Evolutionary conservation across 768 basidiomycete genomes (phyloP).

Genomic region (Hygrocybe punicea): DNA sequence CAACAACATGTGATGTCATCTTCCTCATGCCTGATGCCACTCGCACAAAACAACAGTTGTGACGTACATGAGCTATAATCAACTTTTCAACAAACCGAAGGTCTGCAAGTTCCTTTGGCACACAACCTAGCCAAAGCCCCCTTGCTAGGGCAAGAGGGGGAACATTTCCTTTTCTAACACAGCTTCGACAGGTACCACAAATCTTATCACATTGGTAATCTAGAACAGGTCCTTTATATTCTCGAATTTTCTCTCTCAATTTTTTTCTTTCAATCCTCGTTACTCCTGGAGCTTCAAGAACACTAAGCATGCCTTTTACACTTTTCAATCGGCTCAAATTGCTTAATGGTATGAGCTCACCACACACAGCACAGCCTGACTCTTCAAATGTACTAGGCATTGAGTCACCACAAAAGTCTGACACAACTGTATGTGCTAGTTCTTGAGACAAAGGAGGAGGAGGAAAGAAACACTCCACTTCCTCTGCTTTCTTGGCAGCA

Average conservation of each 20-base stretch:
- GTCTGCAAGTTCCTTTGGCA: constrained; percentile 24
- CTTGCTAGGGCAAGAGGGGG: constrained; percentile 29
- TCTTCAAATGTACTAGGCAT: constrained; percentile 17
- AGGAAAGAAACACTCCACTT: too few species aligned
- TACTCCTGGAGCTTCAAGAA: not conserved
- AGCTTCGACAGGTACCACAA: constrained; percentile 4
- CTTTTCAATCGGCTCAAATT: constrained; percentile 1
- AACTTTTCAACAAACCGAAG: constrained; percentile 29
- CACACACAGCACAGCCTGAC: constrained; percentile 33
- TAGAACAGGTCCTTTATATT: constrained; percentile 13
- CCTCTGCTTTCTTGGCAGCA: too few species aligned
- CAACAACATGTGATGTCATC: constrained; percentile 16
- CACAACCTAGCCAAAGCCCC: constrained; percentile 35
- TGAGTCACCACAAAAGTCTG: not conserved
- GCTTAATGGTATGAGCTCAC: constrained; percentile 9
- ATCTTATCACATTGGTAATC: constrained; percentile 6
- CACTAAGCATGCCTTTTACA: constrained; percentile 7
- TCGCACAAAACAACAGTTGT: constrained; percentile 28
- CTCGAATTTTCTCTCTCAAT: constrained; percentile 10
- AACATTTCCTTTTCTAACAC: constrained; percentile 7
- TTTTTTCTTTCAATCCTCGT: too few species aligned
- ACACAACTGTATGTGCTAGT: not conserved
- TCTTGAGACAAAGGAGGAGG: not conserved
- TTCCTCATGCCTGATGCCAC: constrained; percentile 27
- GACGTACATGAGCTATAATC: constrained; percentile 22